Conservation (phyloP, 2,329 filamentous ascomycete species). For the Orbilia ellipsospora region DNA sequence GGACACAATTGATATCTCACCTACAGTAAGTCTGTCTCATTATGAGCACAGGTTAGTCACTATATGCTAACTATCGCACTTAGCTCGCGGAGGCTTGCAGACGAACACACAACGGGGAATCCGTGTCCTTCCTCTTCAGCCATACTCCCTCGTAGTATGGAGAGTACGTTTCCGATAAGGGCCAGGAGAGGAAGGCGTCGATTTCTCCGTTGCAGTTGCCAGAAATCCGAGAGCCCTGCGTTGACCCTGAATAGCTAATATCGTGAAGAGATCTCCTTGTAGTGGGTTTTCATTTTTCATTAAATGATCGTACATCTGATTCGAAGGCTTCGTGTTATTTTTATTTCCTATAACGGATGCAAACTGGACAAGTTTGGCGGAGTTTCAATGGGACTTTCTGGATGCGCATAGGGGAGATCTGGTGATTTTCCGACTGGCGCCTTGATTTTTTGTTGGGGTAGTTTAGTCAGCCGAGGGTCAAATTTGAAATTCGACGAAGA, state of each 20-base stretch:
- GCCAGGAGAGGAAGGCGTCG: constrained; percentile 12
- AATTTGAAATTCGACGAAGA: too few relatives aligned
- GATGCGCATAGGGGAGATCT: too few relatives aligned
- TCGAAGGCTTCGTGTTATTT: too few relatives aligned
- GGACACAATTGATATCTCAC: constrained; percentile 90
- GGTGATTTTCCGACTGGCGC: too few relatives aligned
- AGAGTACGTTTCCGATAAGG: constrained; percentile 24
- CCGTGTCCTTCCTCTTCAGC: constrained; percentile 75
- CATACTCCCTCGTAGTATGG: constrained; percentile 69
- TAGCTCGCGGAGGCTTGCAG: constrained; percentile 75
- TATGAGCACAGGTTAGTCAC: too few relatives aligned
- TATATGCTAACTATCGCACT: constrained; percentile 16
- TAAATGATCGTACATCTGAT: too few relatives aligned
- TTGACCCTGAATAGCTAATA: background rate
- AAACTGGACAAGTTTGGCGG: too few relatives aligned
- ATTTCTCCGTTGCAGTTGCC: constrained; percentile 29
- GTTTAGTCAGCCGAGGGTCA: too few relatives aligned
- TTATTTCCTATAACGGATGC: too few relatives aligned
- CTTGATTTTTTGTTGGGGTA: too few relatives aligned
- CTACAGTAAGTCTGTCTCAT: constrained; percentile 67
- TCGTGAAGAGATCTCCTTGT: background rate
- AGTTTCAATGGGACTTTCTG: too few relatives aligned
- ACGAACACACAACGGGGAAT: constrained; percentile 75
- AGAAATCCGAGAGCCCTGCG: background rate
- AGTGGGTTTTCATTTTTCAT: too few relatives aligned